Evolutionary conservation across 176 grass and related monocot species (phyloP).

Genomic region (Cymbopogon citratus): DNA sequence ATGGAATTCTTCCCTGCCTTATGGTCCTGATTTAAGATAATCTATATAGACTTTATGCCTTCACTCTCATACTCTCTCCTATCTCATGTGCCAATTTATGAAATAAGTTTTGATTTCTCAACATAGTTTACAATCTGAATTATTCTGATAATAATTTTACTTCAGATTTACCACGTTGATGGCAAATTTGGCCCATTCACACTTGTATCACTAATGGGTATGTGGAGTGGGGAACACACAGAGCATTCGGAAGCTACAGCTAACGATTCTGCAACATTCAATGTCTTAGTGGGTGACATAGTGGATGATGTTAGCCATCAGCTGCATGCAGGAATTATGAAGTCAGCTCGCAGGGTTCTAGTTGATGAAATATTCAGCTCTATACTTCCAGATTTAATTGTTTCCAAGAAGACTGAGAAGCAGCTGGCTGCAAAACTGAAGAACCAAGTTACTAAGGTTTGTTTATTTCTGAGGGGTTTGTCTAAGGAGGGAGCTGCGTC

Average conservation of each 20-base stretch:
- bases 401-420: slow-evolving; percentile 46
- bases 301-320: slow-evolving; percentile 60
- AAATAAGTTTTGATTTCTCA: slow-evolving; percentile 13
- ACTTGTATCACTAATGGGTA: slow-evolving; percentile 70
- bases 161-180: slow-evolving; percentile 78
- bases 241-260: slow-evolving; percentile 32
- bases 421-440: slow-evolving; percentile 45
- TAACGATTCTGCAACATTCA: slow-evolving; percentile 37
- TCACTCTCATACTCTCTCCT: background rate
- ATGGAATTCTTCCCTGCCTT: background rate
- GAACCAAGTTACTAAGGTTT: slow-evolving; percentile 43
- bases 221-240: slow-evolving; percentile 55
- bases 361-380: slow-evolving; percentile 86
- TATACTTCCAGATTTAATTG: slow-evolving; percentile 75
- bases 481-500: background rate
- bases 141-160: slow-evolving; percentile 17
- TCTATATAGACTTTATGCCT: background rate
- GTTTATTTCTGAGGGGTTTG: slow-evolving; percentile 18
- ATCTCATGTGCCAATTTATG: background rate
- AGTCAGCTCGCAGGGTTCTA: slow-evolving; percentile 72
- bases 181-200: slow-evolving; percentile 76
- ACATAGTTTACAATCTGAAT: background rate
- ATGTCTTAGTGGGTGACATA: slow-evolving; percentile 47
- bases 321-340: slow-evolving; percentile 82
- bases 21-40: background rate